Percentiles rank a stretch among this genome's conserved stretches.
Evolutionary conservation across 2,329 filamentous ascomycete species (phyloP).

Genomic region (Anthostomella pinea): DNA sequence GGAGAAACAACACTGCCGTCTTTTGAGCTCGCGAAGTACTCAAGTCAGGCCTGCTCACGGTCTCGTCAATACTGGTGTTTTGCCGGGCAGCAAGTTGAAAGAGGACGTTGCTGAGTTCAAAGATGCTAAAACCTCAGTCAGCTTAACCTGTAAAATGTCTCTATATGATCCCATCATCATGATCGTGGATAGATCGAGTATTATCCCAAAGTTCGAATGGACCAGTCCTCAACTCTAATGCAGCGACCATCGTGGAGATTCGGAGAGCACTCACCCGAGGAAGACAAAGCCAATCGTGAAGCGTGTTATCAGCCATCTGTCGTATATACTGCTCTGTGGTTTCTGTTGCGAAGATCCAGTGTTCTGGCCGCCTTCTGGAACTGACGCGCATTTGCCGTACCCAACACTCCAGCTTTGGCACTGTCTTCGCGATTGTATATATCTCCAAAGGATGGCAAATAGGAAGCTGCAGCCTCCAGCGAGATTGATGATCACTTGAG

Average conservation of each 20-base stretch:
- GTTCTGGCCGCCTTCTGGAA: neutral
- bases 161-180: no score
- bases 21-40: slow-evolving; percentile 27
- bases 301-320: slow-evolving; percentile 42
- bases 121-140: slow-evolving; percentile 39
- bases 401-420: slow-evolving; percentile 30
- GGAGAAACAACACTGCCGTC: slow-evolving; percentile 36
- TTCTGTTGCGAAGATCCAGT: slow-evolving; percentile 3
- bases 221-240: no score
- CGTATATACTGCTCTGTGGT: slow-evolving; percentile 37
- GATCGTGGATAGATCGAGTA: no score
- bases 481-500: slow-evolving; percentile 39
- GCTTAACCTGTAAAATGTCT: no score
- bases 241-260: slow-evolving; percentile 11
- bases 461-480: slow-evolving; percentile 35
- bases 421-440: slow-evolving; percentile 37
- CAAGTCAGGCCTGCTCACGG: slow-evolving; percentile 32
- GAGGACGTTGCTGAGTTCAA: slow-evolving; percentile 30
- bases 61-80: slow-evolving; percentile 29
- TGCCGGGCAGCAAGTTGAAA: slow-evolving; percentile 23
- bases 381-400: slow-evolving; percentile 27
- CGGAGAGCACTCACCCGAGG: slow-evolving; percentile 31
- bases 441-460: slow-evolving; percentile 39
- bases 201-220: no score
- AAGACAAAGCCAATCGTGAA: slow-evolving; percentile 44